Percentiles rank a stretch among this genome's conserved stretches.
Evolutionary conservation across 768 basidiomycete species (phyloP).

Genomic region (Pleurotus salmoneostramineus): DNA sequence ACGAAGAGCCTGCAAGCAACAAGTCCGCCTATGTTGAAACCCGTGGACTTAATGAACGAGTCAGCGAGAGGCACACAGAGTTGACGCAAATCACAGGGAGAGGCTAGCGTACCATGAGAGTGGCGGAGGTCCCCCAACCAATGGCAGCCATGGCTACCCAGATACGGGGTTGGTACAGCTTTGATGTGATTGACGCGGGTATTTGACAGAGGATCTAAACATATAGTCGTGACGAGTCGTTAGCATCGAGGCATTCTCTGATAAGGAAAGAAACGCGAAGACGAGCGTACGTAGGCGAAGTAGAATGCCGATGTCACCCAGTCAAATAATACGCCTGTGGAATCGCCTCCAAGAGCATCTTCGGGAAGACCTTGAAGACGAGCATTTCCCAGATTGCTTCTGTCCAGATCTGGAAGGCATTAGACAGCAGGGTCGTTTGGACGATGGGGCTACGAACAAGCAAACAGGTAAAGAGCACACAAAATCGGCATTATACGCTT

Average conservation of each 20-base stretch:
- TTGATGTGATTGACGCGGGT: slow-evolving; percentile 62
- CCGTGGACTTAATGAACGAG: slow-evolving; percentile 41
- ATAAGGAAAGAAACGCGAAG: neutral
- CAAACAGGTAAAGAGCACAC: slow-evolving; percentile 73
- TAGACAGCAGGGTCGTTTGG: neutral
- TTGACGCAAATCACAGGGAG: neutral
- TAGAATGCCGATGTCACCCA: slow-evolving; percentile 79
- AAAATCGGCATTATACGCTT: slow-evolving; percentile 64
- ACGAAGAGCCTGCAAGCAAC: slow-evolving; percentile 56
- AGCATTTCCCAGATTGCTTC: slow-evolving; percentile 79
- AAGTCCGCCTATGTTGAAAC: slow-evolving; percentile 57
- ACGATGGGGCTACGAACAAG: slow-evolving; percentile 46
- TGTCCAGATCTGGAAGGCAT: slow-evolving; percentile 52
- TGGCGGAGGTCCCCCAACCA: slow-evolving; percentile 74
- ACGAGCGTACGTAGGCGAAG: slow-evolving; percentile 62
- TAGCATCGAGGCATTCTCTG: neutral
- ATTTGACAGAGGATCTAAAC: slow-evolving; percentile 64
- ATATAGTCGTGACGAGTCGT: neutral
- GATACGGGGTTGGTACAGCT: slow-evolving; percentile 61
- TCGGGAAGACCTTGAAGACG: slow-evolving; percentile 66
- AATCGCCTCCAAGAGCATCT: slow-evolving; percentile 65
- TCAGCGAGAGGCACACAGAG: neutral
- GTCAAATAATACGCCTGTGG: slow-evolving; percentile 63
- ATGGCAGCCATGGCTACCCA: slow-evolving; percentile 66
- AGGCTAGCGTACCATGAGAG: slow-evolving; percentile 52